A percentile compares a stretch with the other conserved stretches of the same genome.
phyloP scores from a whole-genome alignment of 1,284 basidiomycete species.

The Cutaneotrichosporon curvatum region DNA sequence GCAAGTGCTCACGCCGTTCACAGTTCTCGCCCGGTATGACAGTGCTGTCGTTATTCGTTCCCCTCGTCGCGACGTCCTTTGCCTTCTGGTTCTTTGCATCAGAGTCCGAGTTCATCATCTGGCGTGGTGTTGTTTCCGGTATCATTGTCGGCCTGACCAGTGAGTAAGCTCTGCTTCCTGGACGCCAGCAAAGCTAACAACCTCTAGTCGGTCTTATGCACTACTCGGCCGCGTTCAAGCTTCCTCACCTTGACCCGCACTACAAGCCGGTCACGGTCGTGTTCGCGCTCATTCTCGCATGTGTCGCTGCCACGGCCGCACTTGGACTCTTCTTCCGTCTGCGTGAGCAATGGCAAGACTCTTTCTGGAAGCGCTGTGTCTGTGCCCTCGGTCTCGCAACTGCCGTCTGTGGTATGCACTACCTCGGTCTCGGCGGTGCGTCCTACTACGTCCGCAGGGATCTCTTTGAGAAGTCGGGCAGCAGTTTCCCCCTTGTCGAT shows the following conservation, averaged over 20 bases:
- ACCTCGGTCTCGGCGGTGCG: constrained; percentile 49
- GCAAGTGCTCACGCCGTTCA: not conserved
- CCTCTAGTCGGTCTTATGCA: constrained; percentile 46
- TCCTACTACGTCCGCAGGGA: constrained; percentile 41
- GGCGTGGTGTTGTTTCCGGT: constrained; percentile 52
- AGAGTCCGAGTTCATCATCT: constrained; percentile 42
- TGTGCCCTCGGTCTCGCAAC: constrained; percentile 46
- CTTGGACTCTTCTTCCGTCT: constrained; percentile 50
- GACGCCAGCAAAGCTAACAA: constrained; percentile 8
- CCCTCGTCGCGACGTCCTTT: constrained; percentile 46
- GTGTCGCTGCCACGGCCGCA: constrained; percentile 47
- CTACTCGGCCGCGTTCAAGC: constrained; percentile 48
- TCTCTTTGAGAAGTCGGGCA: not conserved
- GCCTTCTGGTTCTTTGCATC: constrained; percentile 50
- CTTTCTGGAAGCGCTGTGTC: constrained; percentile 49
- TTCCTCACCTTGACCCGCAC: constrained; percentile 33
- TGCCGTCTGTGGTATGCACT: constrained; percentile 52
- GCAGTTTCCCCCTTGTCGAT: not conserved
- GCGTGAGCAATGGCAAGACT: constrained; percentile 49
- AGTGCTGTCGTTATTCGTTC: constrained; percentile 49
- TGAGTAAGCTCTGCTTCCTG: constrained; percentile 45
- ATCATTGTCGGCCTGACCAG: constrained; percentile 70
- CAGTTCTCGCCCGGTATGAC: constrained; percentile 50
- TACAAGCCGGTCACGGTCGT: constrained; percentile 46
- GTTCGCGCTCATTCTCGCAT: constrained; percentile 48